Evolutionary conservation across 495 filamentous ascomycete species (phyloP), one percentile per base, ranked within the genome.

Genomic region (Lasiosphaeria ovina): DNA sequence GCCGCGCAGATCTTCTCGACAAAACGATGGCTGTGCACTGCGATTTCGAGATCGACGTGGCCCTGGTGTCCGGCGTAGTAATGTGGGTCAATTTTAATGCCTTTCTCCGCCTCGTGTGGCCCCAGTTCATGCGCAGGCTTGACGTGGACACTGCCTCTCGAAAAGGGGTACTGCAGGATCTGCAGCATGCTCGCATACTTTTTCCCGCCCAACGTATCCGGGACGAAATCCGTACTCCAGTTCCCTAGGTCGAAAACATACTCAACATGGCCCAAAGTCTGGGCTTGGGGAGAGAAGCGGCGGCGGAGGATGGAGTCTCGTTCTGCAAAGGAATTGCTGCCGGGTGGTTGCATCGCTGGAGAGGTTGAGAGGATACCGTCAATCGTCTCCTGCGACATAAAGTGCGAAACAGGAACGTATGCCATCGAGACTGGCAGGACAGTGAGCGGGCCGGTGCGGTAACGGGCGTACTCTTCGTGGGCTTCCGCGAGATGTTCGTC

Each of bases 141-240:
- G 54, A 84, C 76, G 47, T 85, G 80, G 33, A 83, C 70, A 32
- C 66, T 74, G 0, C 83, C 82, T 10, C 69, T 62, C 0, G 79
- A 79, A 45, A 81, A 81, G 0, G 82, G 82, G 56, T 80, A 79
- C 62, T 83, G 80, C 4, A 83, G 70, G 66, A 85, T 82, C 62
- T 79, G 76, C 4, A 81, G 60, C 73, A 85, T 74, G 8, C 77
- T 82, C 5, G 66, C 78, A 55, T 83, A 83, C 55, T 79, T 78
- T 58, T 80, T 83, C 8, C 68, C 72, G 0, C 48, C 53, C 0
- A 53, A 45, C 1, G 72, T 65, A n/a, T 73, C 58, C 0, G 74
- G 70, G 2, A 56, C 49, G 58, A 75, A 79, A 35, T 70, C 71
- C 14, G 77, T 70, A 44, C 69, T 77, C 77, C 79, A 81, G 60